A percentile compares a stretch with the other conserved stretches of the same genome.
Conservation (phyloP, 176 grass and related monocot genomes). For the Echinochloa phyllopogon region DNA sequence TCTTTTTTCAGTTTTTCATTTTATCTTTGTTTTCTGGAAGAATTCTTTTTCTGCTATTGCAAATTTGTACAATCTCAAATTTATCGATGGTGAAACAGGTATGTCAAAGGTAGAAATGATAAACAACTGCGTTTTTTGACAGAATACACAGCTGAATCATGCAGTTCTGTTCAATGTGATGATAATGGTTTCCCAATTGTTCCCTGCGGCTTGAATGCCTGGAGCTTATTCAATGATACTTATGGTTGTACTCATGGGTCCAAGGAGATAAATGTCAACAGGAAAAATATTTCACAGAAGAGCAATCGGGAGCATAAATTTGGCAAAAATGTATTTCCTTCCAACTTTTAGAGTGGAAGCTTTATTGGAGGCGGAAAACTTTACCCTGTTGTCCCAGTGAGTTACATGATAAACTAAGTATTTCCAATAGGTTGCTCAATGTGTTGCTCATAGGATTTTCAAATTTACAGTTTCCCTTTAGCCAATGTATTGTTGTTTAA, state of each 20-base stretch:
- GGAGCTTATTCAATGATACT: constrained; percentile 98
- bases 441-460: constrained; percentile 1
- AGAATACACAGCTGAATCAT: constrained; percentile 60
- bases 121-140: constrained; percentile 71
- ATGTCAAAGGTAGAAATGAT: constrained; percentile 87
- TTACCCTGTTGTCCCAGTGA: constrained; percentile 74
- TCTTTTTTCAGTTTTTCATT: neutral
- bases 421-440: constrained; percentile 7
- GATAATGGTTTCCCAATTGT: constrained; percentile 71
- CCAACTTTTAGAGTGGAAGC: constrained; percentile 94
- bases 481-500: neutral
- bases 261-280: constrained; percentile 63
- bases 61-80: constrained; percentile 9
- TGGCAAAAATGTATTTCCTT: constrained; percentile 91
- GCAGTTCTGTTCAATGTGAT: constrained; percentile 55
- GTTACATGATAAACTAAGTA: constrained; percentile 31
- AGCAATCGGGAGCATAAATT: constrained; percentile 88
- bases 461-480: neutral
- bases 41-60: neutral
- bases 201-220: constrained; percentile 95
- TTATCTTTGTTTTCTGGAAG: neutral
- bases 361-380: constrained; percentile 89
- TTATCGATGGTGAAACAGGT: constrained; percentile 51
- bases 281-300: constrained; percentile 86
- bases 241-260: constrained; percentile 64